Evolutionary conservation across 306 rosid genomes (phyloP).

Genomic region (Nissolia schottii): DNA sequence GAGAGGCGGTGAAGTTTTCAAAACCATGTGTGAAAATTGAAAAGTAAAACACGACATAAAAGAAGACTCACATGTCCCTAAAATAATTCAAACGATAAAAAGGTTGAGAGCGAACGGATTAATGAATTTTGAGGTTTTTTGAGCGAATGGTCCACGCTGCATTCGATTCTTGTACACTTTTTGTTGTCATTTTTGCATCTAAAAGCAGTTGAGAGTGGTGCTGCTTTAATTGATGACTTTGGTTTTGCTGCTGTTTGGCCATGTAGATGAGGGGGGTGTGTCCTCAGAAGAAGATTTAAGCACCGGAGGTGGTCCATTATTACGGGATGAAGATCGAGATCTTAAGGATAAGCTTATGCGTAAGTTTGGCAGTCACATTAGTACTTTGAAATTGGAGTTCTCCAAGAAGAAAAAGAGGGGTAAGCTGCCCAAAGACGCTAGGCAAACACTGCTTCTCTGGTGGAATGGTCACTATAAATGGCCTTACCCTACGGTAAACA

Average conservation of each 20-base stretch:
- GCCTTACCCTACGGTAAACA: slow-evolving; percentile 96
- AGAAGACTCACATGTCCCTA: no score
- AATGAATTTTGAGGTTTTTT: no score
- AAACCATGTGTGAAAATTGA: no score
- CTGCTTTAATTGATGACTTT: neutral
- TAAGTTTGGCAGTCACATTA: slow-evolving; percentile 76
- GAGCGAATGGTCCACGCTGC: neutral
- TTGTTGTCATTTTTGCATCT: neutral
- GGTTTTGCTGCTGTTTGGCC: neutral
- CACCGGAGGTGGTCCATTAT: slow-evolving; percentile 52
- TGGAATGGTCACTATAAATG: slow-evolving; percentile 85
- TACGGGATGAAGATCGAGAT: slow-evolving; percentile 57
- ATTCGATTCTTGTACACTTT: neutral
- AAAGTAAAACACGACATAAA: no score
- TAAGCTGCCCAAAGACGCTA: slow-evolving; percentile 89
- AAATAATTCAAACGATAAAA: no score
- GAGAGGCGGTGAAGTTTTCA: no score
- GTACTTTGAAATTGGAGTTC: slow-evolving; percentile 72
- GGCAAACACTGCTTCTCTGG: slow-evolving; percentile 78
- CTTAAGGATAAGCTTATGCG: slow-evolving; percentile 80
- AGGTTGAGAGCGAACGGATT: no score
- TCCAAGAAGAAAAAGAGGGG: slow-evolving; percentile 92
- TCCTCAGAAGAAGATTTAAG: slow-evolving; percentile 81
- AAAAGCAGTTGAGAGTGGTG: neutral
- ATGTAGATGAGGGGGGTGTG: slow-evolving; percentile 67